These are phyloP conservation scores for Penicillium freii DNA, from an alignment of 2,329 filamentous ascomycete genomes.

Conservation along the genomic window DNA sequence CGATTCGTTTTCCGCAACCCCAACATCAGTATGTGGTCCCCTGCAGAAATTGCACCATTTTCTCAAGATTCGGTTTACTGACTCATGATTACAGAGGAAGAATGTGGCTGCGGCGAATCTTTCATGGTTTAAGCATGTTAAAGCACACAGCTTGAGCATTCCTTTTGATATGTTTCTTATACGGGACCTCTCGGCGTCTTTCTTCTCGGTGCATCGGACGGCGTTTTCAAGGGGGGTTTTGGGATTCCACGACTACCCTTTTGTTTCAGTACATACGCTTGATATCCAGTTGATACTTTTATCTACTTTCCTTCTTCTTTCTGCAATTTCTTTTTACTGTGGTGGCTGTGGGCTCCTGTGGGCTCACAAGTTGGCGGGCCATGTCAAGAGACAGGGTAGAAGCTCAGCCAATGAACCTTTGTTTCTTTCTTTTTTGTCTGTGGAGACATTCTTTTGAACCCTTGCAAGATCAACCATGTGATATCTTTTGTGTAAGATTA, in stretches of 20 bases:
- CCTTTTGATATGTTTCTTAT: constrained; percentile 14
- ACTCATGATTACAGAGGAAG: constrained; percentile 67
- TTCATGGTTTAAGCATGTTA: constrained; percentile 73
- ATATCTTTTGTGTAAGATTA: constrained; percentile 15
- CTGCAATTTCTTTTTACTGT: background rate
- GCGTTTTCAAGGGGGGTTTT: constrained; percentile 29
- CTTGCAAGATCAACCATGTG: background rate
- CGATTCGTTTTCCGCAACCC: constrained; percentile 94
- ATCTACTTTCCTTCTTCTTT: constrained; percentile 6
- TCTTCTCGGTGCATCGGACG: constrained; percentile 36
- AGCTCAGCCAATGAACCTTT: background rate
- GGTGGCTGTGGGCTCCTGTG: background rate
- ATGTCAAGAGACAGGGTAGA: constrained; percentile 4
- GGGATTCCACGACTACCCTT: constrained; percentile 11
- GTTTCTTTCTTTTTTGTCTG: background rate
- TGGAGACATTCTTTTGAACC: background rate
- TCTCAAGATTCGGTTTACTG: constrained; percentile 17
- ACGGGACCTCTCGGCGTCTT: constrained; percentile 22
- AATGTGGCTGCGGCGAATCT: constrained; percentile 94
- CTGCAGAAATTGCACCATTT: background rate
- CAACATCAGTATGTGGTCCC: constrained; percentile 80
- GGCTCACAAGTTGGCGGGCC: background rate
- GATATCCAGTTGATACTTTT: constrained; percentile 24
- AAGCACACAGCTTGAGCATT: constrained; percentile 13
- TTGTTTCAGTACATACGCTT: constrained; percentile 23